Evolutionary conservation across 192 early-diverging fungal species (phyloP).

Genomic region (Jimgerdemannia flammicorona): DNA sequence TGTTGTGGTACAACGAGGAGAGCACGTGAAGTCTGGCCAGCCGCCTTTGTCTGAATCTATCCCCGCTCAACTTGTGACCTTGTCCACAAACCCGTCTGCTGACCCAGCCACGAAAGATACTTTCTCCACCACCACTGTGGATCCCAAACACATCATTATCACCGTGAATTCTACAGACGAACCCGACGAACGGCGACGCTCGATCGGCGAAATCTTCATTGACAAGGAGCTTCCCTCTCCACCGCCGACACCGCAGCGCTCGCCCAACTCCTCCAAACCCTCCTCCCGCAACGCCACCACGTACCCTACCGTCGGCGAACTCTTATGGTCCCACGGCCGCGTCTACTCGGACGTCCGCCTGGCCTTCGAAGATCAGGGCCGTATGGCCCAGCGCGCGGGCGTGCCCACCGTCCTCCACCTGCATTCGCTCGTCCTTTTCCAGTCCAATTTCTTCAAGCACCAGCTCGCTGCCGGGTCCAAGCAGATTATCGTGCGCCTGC

Average conservation of each 20-base stretch:
- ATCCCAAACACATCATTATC: neutral
- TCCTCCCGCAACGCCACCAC: neutral
- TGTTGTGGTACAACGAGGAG: no score
- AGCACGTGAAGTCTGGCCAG: no score
- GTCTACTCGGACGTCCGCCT: slow-evolving; percentile 26
- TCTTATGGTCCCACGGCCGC: slow-evolving; percentile 18
- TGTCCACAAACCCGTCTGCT: neutral
- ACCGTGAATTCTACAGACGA: neutral
- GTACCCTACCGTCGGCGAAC: slow-evolving; percentile 10
- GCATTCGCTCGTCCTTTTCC: slow-evolving; percentile 22
- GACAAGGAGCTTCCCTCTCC: neutral
- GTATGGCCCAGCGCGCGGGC: slow-evolving; percentile 5
- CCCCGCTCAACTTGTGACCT: neutral
- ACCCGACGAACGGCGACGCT: neutral
- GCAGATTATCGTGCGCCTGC: slow-evolving; percentile 17
- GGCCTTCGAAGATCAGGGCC: slow-evolving; percentile 16
- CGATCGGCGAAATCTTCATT: neutral
- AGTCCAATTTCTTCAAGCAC: slow-evolving; percentile 22
- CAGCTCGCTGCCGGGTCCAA: slow-evolving; percentile 15
- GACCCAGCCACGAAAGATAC: neutral
- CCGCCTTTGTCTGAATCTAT: no score
- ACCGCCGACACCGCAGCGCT: neutral
- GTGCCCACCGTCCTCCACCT: slow-evolving; percentile 17
- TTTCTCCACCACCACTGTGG: neutral
- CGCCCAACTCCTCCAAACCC: neutral